These are phyloP conservation scores for Stachybotrys chlorohalonatus DNA, from an alignment of 2,329 filamentous ascomycete species.

Conservation along the genomic window DNA sequence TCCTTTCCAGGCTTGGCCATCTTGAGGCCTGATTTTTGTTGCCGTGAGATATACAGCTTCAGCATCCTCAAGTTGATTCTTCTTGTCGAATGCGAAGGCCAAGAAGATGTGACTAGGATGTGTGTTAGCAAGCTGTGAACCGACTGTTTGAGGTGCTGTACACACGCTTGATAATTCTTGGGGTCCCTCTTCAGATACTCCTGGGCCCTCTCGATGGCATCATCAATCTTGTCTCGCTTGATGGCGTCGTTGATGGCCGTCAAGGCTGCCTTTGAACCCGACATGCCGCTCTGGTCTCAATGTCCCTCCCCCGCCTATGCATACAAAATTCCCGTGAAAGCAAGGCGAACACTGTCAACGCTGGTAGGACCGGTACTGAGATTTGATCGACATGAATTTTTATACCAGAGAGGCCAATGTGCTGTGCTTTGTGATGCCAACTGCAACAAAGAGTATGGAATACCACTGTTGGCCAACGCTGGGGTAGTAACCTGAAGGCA, in stretches of 20 bases:
- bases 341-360: neutral
- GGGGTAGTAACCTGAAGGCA: too few relatives aligned
- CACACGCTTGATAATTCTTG: constrained; percentile 74
- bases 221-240: constrained; percentile 69
- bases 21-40: constrained; percentile 59
- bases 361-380: neutral
- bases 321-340: neutral
- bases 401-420: too few relatives aligned
- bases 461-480: too few relatives aligned
- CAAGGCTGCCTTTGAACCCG: constrained; percentile 59
- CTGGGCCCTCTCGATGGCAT: constrained; percentile 60
- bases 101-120: constrained; percentile 66
- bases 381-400: too few relatives aligned
- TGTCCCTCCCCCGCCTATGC: neutral
- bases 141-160: constrained; percentile 1
- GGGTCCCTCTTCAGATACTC: constrained; percentile 63
- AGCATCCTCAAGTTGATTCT: constrained; percentile 60
- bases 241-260: constrained; percentile 75
- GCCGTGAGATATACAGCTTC: constrained; percentile 70
- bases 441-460: too few relatives aligned
- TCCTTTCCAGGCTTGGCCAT: constrained; percentile 86
- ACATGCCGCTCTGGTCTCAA: constrained; percentile 28
- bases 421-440: too few relatives aligned
- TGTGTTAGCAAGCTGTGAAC: constrained; percentile 1
- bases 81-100: constrained; percentile 75